Percentiles rank a stretch among this genome's conserved stretches.
Conservation (phyloP, 306 rosid genomes). For the Betula pendula region DNA sequence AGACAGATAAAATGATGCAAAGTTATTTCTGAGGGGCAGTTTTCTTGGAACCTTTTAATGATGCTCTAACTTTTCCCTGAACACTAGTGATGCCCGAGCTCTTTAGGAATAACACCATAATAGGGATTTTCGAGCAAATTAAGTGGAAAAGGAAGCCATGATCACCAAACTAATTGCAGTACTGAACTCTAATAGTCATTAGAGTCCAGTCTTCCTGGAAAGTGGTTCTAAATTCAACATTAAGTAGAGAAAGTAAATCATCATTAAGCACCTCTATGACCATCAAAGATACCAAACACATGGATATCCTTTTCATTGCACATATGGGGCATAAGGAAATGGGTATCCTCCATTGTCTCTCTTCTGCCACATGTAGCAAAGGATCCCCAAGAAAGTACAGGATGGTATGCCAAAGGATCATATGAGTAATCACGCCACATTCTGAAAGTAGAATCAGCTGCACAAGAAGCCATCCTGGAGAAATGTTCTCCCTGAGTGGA, state of each 20-base stretch:
- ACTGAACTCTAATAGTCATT: neutral
- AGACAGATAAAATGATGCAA: neutral
- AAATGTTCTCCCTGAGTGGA: conserved; percentile 60
- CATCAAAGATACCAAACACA: conserved; percentile 90
- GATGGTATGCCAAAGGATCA: conserved; percentile 49
- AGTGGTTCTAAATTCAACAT: conserved; percentile 3
- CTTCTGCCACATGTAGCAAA: conserved; percentile 90
- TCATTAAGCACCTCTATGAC: conserved; percentile 72
- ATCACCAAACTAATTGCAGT: neutral
- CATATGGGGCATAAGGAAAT: conserved; percentile 70
- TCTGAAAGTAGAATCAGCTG: conserved; percentile 36
- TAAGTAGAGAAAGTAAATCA: conserved; percentile 17
- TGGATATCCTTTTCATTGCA: conserved; percentile 57
- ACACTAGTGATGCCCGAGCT: neutral
- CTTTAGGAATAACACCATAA: neutral
- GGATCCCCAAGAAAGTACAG: conserved; percentile 86
- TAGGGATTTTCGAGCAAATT: neutral
- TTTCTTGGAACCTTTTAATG: neutral
- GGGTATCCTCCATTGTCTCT: conserved; percentile 94
- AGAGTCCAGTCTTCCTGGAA: neutral
- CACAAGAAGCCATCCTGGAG: conserved; percentile 41
- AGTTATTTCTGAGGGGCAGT: neutral
- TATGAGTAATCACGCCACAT: conserved; percentile 43
- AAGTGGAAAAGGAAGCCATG: neutral
- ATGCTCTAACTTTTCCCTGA: neutral